Percentiles rank a stretch among this genome's conserved stretches.
These are phyloP conservation scores for Irpex rosettiformis DNA, from an alignment of 1,284 basidiomycete genomes.

Conservation along the genomic window DNA sequence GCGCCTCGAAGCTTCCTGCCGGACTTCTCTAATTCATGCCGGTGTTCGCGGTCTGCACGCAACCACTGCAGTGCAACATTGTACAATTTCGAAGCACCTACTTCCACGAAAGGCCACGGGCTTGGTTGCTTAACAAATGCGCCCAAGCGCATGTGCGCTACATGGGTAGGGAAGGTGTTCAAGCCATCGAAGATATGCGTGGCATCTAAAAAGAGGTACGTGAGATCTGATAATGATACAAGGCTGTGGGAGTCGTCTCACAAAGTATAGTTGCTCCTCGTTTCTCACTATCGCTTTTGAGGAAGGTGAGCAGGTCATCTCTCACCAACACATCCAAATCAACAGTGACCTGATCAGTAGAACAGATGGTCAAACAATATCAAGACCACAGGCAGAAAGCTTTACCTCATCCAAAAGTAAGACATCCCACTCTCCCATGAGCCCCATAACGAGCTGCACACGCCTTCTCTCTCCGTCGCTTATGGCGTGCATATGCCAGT, in stretches of 20 bases:
- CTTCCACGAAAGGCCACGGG: slow-evolving; percentile 55
- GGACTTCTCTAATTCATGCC: slow-evolving; percentile 55
- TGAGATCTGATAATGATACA: not conserved
- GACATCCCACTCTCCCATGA: slow-evolving; percentile 96
- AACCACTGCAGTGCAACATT: slow-evolving; percentile 81
- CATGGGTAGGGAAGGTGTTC: slow-evolving; percentile 82
- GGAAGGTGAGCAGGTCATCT: slow-evolving; percentile 84
- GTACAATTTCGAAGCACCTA: slow-evolving; percentile 53
- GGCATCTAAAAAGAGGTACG: slow-evolving; percentile 57
- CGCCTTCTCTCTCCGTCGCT: slow-evolving; percentile 94
- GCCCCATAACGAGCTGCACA: slow-evolving; percentile 95
- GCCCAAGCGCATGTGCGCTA: slow-evolving; percentile 87
- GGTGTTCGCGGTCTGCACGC: slow-evolving; percentile 71
- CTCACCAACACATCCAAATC: slow-evolving; percentile 98
- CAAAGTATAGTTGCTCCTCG: slow-evolving; percentile 91
- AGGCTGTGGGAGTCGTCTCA: slow-evolving; percentile 35
- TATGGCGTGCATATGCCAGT: slow-evolving; percentile 91
- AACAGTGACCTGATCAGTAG: slow-evolving; percentile 75
- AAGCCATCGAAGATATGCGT: slow-evolving; percentile 96
- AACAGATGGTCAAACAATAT: not conserved
- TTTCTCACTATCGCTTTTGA: slow-evolving; percentile 78
- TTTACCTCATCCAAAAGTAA: slow-evolving; percentile 89
- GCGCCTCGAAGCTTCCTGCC: slow-evolving; percentile 71
- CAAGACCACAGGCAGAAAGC: not conserved
- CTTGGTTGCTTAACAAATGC: slow-evolving; percentile 63